These are phyloP conservation scores for Hysterangium stoloniferum DNA, from an alignment of 768 basidiomycete species.

Conservation along the genomic window DNA sequence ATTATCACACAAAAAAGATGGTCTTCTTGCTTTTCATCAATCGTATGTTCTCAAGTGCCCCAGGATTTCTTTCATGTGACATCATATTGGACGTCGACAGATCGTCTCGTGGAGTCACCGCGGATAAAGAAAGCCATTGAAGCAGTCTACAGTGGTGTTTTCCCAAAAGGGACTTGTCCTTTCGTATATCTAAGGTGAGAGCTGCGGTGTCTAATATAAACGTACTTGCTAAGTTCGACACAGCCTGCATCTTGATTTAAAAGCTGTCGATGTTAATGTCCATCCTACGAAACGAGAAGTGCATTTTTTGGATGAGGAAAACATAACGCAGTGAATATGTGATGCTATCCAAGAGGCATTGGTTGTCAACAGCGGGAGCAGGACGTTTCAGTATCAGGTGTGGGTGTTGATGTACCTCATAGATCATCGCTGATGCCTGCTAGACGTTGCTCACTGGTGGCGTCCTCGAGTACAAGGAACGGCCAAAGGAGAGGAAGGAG, in stretches of 20 bases:
- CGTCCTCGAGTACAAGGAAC: background rate
- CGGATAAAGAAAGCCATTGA: conserved; percentile 86
- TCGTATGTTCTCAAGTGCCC: too few relatives aligned
- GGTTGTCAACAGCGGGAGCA: conserved; percentile 33
- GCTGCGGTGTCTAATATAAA: conserved; percentile 3
- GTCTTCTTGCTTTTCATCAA: conserved; percentile 91
- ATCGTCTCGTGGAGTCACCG: conserved; percentile 84
- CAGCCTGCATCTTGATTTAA: conserved; percentile 78
- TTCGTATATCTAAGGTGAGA: conserved; percentile 92
- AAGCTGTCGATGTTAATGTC: conserved; percentile 92
- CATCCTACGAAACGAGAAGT: conserved; percentile 98
- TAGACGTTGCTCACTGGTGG: conserved; percentile 9
- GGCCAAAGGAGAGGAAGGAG: conserved; percentile 10
- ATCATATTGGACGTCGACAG: conserved; percentile 43
- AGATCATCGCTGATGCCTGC: conserved; percentile 3
- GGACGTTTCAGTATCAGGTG: conserved; percentile 35
- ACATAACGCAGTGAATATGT: conserved; percentile 69
- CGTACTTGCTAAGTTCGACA: background rate
- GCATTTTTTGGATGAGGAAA: conserved; percentile 88
- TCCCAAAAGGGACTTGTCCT: conserved; percentile 88
- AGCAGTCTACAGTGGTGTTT: conserved; percentile 69
- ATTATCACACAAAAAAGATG: conserved; percentile 83
- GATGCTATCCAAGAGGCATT: conserved; percentile 64
- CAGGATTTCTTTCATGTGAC: background rate
- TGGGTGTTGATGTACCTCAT: too few relatives aligned